Base-by-base conservation (phyloP, 805 yeast genomes). In the Ogataea ramenticola region DNA sequence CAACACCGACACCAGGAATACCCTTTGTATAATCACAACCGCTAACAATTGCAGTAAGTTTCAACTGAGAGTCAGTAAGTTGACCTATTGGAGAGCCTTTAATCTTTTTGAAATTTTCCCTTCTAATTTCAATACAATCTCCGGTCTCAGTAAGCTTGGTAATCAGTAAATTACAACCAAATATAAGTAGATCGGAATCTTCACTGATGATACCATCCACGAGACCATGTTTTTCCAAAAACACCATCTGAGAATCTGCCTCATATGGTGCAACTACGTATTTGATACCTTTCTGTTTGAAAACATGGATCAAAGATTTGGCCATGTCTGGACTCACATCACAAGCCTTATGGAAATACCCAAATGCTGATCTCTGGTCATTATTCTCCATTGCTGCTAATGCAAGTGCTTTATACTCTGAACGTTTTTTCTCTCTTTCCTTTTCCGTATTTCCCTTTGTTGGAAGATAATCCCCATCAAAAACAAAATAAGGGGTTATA, bases 21-120 rank as follows among this genome's bases (percentile, higher is more conserved):
- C 99, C 99, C 43, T 79, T 78, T 0, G 96, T 86, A 57, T 93
- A 93, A 61, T 93, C 99, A 65, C 99, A 93, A 0, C 99, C 99
- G n/a, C 96, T 78, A 4, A 93, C 58, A 52, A 90, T 82, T 2
- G 96, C 98, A 64, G 87, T 76, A 36, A 80, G 69, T 39, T 93
- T 70, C 43, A 87, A 60, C 53, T 87, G 86, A 10, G 73, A 75
- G 24, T 66, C 74, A 19, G 72, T 60, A 51, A 82, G 71, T 6
- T 67, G 55, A 0, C 73, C 68, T 35, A 89, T 62, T 8, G 77
- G 74, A 16, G 55, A 48, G 5, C 52, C 54, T 30, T 42, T 51
- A 29, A 57, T 46, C 8, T 59, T 46, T 26, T 47, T 49, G 50
- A 90, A 81, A 42, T 79, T 67, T 2, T 71, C 74, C 29, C 84